Base-by-base conservation (phyloP, 331 rosid genomes). In the Quercus phellos region DNA sequence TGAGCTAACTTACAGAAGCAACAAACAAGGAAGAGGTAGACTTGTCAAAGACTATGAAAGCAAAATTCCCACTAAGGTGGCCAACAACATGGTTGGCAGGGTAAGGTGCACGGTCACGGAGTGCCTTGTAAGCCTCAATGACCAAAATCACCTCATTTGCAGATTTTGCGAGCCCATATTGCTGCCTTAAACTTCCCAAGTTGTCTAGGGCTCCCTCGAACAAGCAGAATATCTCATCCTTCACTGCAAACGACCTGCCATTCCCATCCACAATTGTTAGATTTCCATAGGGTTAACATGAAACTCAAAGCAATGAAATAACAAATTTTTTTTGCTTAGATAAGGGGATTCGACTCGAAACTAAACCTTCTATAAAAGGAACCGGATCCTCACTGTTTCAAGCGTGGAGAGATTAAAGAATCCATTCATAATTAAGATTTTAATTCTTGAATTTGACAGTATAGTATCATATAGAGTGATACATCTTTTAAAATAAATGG, bases 81-180 rank as follows among this genome's bases (percentile, higher is more conserved):
- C 94, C 91, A 78, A 95, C 98, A 64, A 95, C 97, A 26, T 86
- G 99, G 79, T 81, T 95, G n/a, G 99, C 82, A 68, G 99, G 99
- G 87, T 91, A 95, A 0, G 99, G 99, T 1, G 99, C 99, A 2
- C 99, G 83, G 42, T 93, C 99, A 2, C 99, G 99, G 16, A 95
- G 85, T 2, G 99, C 98, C 87, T 95, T 95, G 91, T 95, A 95
- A 24, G 99, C 99, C 74, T 94, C 99, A 32, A 92, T 94, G 16
- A 94, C 84, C 79, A 94, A 78, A 74, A 89, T 19, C 24, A 88
- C 99, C 82, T 94, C 99, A 77, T 88, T 88, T 0, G 89, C 94
- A 3, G 94, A 87, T 58, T 94, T 94, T 72, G 89, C 92, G 0
- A 94, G 84, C 32, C 99, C 99, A 71, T 94, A 94, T 2, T 94